A percentile compares a stretch with the other conserved stretches of the same genome.
phyloP scores from a whole-genome alignment of 495 filamentous ascomycete genomes.

The Sphaerosporella brunnea region DNA sequence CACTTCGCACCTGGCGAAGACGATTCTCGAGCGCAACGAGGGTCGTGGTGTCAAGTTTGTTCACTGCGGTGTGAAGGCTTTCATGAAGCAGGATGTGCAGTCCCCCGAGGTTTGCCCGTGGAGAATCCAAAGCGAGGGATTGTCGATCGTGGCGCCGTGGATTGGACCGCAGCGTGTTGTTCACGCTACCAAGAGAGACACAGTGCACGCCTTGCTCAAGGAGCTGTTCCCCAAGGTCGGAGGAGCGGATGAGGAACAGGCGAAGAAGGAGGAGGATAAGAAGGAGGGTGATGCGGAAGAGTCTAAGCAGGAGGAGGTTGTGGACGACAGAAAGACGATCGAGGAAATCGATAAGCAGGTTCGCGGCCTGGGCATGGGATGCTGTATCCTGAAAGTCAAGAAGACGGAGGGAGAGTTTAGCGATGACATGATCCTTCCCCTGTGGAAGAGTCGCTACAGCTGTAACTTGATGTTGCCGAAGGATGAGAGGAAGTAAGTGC shows the following conservation, averaged over 20 bases:
- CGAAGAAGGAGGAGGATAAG: constrained; percentile 33
- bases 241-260: constrained; percentile 66
- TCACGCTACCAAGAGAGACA: constrained; percentile 51
- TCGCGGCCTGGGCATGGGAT: constrained; percentile 64
- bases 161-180: constrained; percentile 65
- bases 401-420: constrained; percentile 50
- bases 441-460: constrained; percentile 75
- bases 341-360: constrained; percentile 80
- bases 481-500: constrained; percentile 51
- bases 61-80: constrained; percentile 94
- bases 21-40: constrained; percentile 69
- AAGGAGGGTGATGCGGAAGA: constrained; percentile 66
- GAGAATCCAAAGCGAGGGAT: constrained; percentile 87
- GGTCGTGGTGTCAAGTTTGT: constrained; percentile 83
- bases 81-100: constrained; percentile 90
- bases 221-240: constrained; percentile 94
- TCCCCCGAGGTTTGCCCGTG: constrained; percentile 67
- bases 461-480: constrained; percentile 95
- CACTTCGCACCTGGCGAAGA: constrained; percentile 63
- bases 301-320: constrained; percentile 42
- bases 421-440: constrained; percentile 68
- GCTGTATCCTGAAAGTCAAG: constrained; percentile 68
- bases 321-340: constrained; percentile 26
- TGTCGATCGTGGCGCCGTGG: constrained; percentile 74
- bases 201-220: constrained; percentile 57